Conservation (phyloP, 208 protist genomes). For the Polymyxa betae region DNA sequence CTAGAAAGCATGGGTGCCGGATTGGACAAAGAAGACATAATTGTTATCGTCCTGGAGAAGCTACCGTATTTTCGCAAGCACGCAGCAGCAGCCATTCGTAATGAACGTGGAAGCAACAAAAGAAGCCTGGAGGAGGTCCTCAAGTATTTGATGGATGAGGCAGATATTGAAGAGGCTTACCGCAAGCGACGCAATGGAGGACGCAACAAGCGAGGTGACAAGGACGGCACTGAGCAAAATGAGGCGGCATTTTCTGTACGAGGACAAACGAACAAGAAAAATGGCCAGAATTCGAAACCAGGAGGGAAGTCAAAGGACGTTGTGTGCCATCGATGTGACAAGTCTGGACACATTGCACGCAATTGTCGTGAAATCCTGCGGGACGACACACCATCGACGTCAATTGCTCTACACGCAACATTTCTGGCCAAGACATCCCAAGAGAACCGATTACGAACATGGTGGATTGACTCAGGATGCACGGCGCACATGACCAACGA, state of each 20-base stretch:
- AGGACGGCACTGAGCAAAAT: neutral
- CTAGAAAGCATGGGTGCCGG: neutral
- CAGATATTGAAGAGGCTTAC: neutral
- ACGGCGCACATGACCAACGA: neutral
- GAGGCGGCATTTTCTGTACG: neutral
- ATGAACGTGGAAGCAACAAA: neutral
- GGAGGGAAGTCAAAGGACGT: neutral
- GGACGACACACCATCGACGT: neutral
- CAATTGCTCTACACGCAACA: neutral
- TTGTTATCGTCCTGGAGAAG: neutral
- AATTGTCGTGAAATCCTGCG: neutral
- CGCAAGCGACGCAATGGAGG: neutral
- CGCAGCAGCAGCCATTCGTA: neutral
- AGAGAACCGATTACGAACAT: neutral
- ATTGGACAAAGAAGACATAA: neutral
- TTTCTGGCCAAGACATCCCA: neutral
- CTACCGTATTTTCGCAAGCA: neutral
- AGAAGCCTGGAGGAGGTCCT: neutral
- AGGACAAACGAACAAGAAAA: neutral
- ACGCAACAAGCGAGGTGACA: too few relatives aligned
- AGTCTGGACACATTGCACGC: neutral
- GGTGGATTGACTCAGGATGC: neutral
- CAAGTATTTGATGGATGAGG: neutral
- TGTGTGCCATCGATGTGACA: neutral
- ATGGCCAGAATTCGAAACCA: neutral